Evolutionary conservation across 139 green algal species (phyloP).

Genomic region (Closterium sp.): DNA sequence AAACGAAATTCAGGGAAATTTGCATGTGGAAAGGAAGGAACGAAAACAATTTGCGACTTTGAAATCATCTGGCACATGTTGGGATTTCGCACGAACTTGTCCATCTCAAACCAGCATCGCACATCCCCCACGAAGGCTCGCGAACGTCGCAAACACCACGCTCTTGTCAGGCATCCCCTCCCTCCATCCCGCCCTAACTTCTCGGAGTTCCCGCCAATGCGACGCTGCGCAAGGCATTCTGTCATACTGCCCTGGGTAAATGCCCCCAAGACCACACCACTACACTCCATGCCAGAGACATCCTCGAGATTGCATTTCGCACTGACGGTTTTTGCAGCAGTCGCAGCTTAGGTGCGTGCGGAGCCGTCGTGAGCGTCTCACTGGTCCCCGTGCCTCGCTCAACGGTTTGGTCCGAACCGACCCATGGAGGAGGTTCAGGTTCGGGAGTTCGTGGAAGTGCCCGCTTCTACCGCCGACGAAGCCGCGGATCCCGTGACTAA

Average conservation of each 20-base stretch:
- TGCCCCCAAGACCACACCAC: no score
- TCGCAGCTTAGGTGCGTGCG: no score
- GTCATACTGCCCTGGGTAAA: no score
- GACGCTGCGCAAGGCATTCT: no score
- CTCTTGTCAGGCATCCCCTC: neutral
- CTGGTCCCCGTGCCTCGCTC: neutral
- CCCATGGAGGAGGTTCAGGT: neutral
- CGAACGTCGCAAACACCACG: neutral
- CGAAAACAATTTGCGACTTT: no score
- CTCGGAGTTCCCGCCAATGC: neutral
- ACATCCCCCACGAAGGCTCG: neutral
- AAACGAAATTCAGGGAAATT: neutral
- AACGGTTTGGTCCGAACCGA: neutral
- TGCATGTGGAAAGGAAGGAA: neutral
- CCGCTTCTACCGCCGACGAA: neutral
- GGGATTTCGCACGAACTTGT: no score
- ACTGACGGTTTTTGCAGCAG: no score
- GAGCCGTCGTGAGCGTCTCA: no score
- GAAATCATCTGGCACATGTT: no score
- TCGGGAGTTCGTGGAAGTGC: neutral
- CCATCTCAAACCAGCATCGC: neutral
- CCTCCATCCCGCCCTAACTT: neutral
- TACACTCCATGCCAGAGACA: no score
- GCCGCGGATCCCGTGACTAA: neutral
- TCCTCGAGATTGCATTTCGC: no score